Evolutionary conservation across 2,329 filamentous ascomycete genomes (phyloP), one percentile per base, ranked within the genome.

Genomic region (Fusarium stilboides): DNA sequence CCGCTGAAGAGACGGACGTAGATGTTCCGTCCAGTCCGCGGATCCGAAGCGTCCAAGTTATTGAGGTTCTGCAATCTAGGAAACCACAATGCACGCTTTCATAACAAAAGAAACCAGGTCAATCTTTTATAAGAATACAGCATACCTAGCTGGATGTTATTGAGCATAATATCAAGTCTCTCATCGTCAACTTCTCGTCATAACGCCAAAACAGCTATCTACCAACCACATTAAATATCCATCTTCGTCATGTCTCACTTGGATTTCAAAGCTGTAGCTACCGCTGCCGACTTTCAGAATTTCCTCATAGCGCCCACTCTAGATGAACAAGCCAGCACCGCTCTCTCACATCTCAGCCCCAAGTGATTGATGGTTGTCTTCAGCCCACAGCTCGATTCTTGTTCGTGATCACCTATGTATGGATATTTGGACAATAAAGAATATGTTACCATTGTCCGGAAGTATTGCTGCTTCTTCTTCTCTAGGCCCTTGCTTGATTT

Each of bases 1-100:
- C 22, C 22, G 6, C 22, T 24, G 22, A 33, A n/a, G 17, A n/a
- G 34, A 17, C 34, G 34, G 34, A 37, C 34, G 8, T 15, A 8
- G 7, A 7, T 13, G 10, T 33, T 44, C 26, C 50, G 37, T 53
- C 50, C 43, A 31, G 43, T 55, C 42, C 53, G 15, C 22, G 53
- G 34, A 5, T 3, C 6, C 15, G 7, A 12, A 19, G 20, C 1
- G 15, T 44, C 15, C n/a, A 2, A 8, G 15, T 37, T 5, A 24
- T 53, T 7, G 22, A 24, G 22, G 22, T 7, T 24, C 22, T 24
- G 22, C 22, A 24, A 24, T 24, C 7, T 5, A 24, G 22, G 22
- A 24, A 24, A 24, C 50, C 37, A 24, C 3, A 5, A 1, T 6
- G 22, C 22, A 24, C 22, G 22, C 22, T 24, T 24, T 24, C 22